phyloP scores from a whole-genome alignment of 495 filamentous ascomycete species.

The Astrothelium subdiscretum region DNA sequence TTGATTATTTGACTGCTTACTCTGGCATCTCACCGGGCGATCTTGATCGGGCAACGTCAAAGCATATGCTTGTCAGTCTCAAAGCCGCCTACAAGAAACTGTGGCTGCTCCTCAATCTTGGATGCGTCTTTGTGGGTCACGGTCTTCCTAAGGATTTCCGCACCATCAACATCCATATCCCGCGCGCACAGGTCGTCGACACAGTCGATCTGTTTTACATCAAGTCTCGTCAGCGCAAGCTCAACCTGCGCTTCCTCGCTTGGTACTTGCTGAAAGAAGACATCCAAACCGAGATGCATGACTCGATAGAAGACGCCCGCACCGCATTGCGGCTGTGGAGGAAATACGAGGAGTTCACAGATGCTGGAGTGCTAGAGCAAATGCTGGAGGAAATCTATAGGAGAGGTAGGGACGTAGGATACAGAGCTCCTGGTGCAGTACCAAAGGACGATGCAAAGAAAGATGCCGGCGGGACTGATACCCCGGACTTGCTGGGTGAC shows the following conservation, averaged over 20 bases:
- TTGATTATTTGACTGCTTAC: constrained; percentile 88
- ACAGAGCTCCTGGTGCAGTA: constrained; percentile 48
- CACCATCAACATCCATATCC: constrained; percentile 93
- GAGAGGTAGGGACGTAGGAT: constrained; percentile 58
- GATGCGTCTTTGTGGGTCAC: constrained; percentile 88
- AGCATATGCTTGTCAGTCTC: constrained; percentile 69
- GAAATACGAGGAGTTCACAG: constrained; percentile 79
- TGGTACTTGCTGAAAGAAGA: constrained; percentile 79
- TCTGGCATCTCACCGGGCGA: constrained; percentile 82
- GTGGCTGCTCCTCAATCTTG: constrained; percentile 90
- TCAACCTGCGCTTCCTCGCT: constrained; percentile 79
- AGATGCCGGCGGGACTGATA: background rate
- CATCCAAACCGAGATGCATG: constrained; percentile 77
- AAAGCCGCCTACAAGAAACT: constrained; percentile 96
- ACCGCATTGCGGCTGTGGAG: constrained; percentile 82
- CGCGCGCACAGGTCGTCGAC: constrained; percentile 81
- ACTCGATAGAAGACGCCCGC: constrained; percentile 84
- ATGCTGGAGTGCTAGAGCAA: constrained; percentile 64
- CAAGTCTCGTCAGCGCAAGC: constrained; percentile 54
- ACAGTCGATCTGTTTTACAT: constrained; percentile 81
- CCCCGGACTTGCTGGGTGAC: constrained; percentile 3
- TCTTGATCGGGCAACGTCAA: constrained; percentile 59
- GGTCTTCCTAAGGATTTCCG: constrained; percentile 89
- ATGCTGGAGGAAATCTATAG: constrained; percentile 75
- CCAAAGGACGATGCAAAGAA: constrained; percentile 10